phyloP scores from a whole-genome alignment of 2,329 filamentous ascomycete species.

The Diaporthe longicolla region DNA sequence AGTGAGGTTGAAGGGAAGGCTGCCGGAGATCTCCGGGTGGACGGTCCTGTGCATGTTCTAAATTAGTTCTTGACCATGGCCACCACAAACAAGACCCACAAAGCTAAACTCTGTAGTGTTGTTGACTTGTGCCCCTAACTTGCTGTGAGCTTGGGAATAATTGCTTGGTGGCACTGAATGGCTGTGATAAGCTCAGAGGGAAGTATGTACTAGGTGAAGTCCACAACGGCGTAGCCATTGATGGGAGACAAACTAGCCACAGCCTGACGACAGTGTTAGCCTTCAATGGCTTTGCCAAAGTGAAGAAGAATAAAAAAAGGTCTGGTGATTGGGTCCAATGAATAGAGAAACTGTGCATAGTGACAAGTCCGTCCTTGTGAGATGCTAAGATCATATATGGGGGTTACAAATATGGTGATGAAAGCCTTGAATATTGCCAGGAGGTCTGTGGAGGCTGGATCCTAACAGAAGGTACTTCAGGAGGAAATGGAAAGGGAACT shows the following conservation, averaged over 20 bases:
- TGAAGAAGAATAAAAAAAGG: too few relatives aligned
- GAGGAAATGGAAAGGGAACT: background rate
- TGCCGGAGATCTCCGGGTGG: conserved; percentile 14
- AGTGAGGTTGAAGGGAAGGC: conserved; percentile 7
- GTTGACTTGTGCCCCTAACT: background rate
- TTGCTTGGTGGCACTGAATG: background rate
- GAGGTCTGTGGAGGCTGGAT: background rate
- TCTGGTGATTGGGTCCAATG: background rate
- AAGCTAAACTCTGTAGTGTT: background rate
- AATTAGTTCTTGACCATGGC: background rate
- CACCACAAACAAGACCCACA: background rate
- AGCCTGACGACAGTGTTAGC: background rate
- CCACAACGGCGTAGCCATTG: conserved; percentile 21
- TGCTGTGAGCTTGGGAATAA: too few relatives aligned
- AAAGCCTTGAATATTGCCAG: background rate
- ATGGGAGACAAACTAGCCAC: background rate
- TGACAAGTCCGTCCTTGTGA: background rate
- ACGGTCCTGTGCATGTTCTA: background rate
- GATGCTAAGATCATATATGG: background rate
- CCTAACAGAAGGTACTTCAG: background rate
- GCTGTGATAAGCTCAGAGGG: too few relatives aligned
- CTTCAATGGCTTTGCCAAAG: background rate
- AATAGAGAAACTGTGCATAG: background rate
- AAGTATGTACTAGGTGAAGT: conserved; percentile 25
- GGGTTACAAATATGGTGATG: background rate